Conservation (phyloP, 495 filamentous ascomycete species). For the Penicillium bovifimosum region DNA sequence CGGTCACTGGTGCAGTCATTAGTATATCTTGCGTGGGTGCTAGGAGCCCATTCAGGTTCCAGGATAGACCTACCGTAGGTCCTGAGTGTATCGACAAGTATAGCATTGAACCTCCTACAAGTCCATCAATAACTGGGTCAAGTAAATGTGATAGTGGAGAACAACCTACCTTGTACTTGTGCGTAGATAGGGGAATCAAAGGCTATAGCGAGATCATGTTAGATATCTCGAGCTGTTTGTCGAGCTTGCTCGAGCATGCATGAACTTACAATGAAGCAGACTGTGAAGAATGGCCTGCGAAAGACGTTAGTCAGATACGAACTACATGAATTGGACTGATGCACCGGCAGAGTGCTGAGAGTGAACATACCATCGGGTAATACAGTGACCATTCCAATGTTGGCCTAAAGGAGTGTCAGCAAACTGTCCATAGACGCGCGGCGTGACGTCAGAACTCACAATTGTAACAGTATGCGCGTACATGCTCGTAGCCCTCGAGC, state of each 20-base stretch:
- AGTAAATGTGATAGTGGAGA: background rate
- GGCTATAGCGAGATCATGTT: conserved; percentile 28
- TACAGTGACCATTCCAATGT: conserved; percentile 48
- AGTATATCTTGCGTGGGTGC: conserved; percentile 6
- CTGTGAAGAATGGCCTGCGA: conserved; percentile 47
- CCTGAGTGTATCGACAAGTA: conserved; percentile 50
- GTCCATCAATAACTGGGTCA: conserved; percentile 12
- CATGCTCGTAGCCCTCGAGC: conserved; percentile 50
- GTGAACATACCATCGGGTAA: conserved; percentile 46
- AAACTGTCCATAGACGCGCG: background rate
- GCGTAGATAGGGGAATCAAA: conserved; percentile 43
- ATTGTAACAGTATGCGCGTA: conserved; percentile 51
- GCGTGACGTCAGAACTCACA: conserved; percentile 30
- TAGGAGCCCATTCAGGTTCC: background rate
- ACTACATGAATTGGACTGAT: background rate
- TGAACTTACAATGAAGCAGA: conserved; percentile 49
- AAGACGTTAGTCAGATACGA: conserved; percentile 12
- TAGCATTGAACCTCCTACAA: conserved; percentile 46
- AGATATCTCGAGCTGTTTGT: conserved; percentile 1
- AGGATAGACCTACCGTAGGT: conserved; percentile 38
- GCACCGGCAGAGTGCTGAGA: background rate
- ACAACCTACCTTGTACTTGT: conserved; percentile 44
- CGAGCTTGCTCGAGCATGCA: background rate
- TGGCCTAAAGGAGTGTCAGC: conserved; percentile 29
- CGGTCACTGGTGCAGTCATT: conserved; percentile 27